A percentile compares a stretch with the other conserved stretches of the same genome.
Evolutionary conservation across 805 yeast species (phyloP).

Genomic region (Hanseniaspora pseudoguilliermondii): DNA sequence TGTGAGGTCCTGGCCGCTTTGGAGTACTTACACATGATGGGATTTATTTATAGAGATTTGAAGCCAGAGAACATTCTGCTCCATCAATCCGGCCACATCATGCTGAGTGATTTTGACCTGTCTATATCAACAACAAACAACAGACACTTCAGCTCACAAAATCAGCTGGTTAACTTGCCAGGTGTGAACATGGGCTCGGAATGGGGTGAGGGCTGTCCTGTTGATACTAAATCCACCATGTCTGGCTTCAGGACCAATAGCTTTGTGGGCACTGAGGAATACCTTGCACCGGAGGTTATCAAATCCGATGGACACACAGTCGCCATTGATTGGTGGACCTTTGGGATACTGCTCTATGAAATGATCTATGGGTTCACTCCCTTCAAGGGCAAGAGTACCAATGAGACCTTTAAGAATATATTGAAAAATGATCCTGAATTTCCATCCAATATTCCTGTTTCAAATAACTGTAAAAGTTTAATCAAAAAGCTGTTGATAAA

Average conservation of each 20-base stretch:
- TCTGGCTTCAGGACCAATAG: conserved; percentile 95
- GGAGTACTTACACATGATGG: conserved; percentile 91
- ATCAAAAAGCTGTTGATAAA: conserved; percentile 73
- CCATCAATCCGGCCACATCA: conserved; percentile 95
- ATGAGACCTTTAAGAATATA: conserved; percentile 78
- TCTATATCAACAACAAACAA: conserved; percentile 77
- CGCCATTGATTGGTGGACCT: conserved; percentile 99
- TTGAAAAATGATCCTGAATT: conserved; percentile 73
- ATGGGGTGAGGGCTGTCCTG: conserved; percentile 38
- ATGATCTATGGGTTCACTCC: conserved; percentile 96
- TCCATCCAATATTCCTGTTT: conserved; percentile 42
- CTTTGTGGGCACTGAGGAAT: conserved; percentile 97
- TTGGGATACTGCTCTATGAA: conserved; percentile 84
- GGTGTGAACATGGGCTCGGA: conserved; percentile 34
- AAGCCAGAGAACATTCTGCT: conserved; percentile 91
- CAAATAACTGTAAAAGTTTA: conserved; percentile 65
- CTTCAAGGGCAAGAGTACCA: conserved; percentile 81
- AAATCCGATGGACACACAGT: conserved; percentile 94
- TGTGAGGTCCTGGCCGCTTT: conserved; percentile 95
- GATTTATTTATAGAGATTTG: conserved; percentile 88
- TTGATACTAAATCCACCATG: conserved; percentile 88
- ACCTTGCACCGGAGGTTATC: conserved; percentile 96
- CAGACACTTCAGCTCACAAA: conserved; percentile 35
- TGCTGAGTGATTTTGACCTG: conserved; percentile 92
- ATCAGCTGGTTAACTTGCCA: conserved; percentile 25